Base-by-base conservation (phyloP, 495 filamentous ascomycete species). In the Neurospora intermedia region DNA sequence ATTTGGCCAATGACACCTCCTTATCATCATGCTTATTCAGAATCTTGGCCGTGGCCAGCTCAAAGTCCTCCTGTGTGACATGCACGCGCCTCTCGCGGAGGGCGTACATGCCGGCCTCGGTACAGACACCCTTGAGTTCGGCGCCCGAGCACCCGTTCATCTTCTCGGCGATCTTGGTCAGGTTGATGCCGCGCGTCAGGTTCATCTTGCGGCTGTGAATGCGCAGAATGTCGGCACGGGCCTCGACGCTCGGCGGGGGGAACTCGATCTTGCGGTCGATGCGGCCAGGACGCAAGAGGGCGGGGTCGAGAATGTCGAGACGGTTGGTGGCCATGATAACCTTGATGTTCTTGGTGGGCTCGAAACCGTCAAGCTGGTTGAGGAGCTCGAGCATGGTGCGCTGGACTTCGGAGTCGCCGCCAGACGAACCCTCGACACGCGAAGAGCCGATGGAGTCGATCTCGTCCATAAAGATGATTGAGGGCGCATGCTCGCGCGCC, bases 381-480 rank as follows among this genome's bases (percentile, higher is more conserved):
- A 99, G 89, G 70, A 99, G 88, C 80, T 99, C 96, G 80, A 99
- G 81, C 94, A 99, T 98, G n/a, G 96, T 99, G 72, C 96, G 91
- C 82, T 99, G 96, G 73, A 99, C 96, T 83, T 99, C 96, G n/a
- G 94, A 97, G 80, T 99, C 96, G 78, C 96, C 96, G 46, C 94
- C 94, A 16, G 93, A 94, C 69, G 91, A 94, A 2, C 94, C 94
- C 76, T 99, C 96, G 74, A 99, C 97, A 76, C 96, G 92, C 69
- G 94, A 97, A 8, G 94, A 97, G 42, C 96, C 96, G 84, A 99
- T 99, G 73, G 93, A 96, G 83, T 99, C 96, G 84, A 99, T 98
- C 82, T 99, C 96, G 84, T 99, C 96, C 95, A 99, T 99, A 86
- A 99, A 99, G 83, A 99, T 99, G 81, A 99, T 99, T 78, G 93